Evolutionary conservation across 768 basidiomycete species (phyloP), one percentile per base, ranked within the genome.

Genomic region (Neoboletus subvelutipes): DNA sequence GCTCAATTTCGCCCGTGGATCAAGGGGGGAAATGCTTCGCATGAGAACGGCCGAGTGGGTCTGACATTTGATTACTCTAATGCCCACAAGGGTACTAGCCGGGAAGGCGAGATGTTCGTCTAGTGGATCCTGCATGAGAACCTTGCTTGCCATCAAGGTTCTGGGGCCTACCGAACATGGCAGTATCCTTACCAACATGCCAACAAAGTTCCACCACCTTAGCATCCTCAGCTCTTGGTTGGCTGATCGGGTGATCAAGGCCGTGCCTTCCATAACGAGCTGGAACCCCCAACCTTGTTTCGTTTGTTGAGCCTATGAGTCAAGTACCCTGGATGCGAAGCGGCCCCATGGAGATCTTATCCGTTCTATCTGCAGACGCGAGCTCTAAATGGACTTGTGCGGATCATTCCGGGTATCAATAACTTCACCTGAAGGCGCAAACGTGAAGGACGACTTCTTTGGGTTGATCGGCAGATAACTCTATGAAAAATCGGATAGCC

Each of bases 371-470:
- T 64, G 45, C 64, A 57, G 39, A 63, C 36, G 60, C 33, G 40
- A 40, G 43, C 50, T 60, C 58, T 62, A 57, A 67, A 64, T 50
- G 47, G 56, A 48, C 53, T 43, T 43, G 10, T 50, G 54, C 66
- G 67, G 67, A 69, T 70, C 67, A 68, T 63, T 46, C 68, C 68
- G 68, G 59, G 59, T 29, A 55, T 61, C 61, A n/a, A 57, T 45
- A n/a, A n/a, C n/a, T 28, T 5, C 48, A 40, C 57, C 24, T 42
- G 39, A 40, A 40, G 64, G 67, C 62, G 62, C 36, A 62, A 61
- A 43, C 39, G 51, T 60, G 61, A 62, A 56, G 31, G 46, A 42
- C 17, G 28, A 52, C 62, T 49, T 58, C 56, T 52, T 55, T 55
- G 53, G 24, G 54, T n/a, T 24, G 57, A 61, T 65, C 57, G 49